A percentile compares a stretch with the other conserved stretches of the same genome.
These are phyloP conservation scores for Flaveria robusta DNA, from an alignment of 129 eudicot species.

Conservation along the genomic window DNA sequence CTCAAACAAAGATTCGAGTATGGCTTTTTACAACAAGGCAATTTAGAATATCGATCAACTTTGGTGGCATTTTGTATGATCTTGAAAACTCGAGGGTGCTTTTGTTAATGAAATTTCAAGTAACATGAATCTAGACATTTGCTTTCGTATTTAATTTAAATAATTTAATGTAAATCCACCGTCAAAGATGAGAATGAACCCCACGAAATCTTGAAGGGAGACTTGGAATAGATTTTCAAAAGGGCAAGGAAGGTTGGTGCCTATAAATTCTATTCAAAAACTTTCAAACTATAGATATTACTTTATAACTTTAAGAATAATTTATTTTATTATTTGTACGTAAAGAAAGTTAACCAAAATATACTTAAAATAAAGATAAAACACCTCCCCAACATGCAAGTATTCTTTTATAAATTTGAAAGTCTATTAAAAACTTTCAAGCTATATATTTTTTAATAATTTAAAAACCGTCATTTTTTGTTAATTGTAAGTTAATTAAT, in stretches of 20 bases:
- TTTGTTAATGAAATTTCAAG: not conserved
- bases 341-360: not conserved
- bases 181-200: not conserved
- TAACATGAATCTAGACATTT: conserved; percentile 13
- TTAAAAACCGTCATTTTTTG: too few relatives aligned
- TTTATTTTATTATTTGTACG: not conserved
- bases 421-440: too few relatives aligned
- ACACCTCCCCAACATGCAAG: too few relatives aligned
- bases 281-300: conserved; percentile 5
- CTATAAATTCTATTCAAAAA: not conserved
- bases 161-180: conserved; percentile 6
- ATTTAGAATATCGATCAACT: not conserved
- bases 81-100: not conserved
- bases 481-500: too few relatives aligned
- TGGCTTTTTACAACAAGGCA: too few relatives aligned
- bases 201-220: conserved; percentile 5
- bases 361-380: not conserved
- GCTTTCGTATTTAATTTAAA: not conserved
- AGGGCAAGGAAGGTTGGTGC: not conserved
- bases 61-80: not conserved
- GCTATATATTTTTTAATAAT: too few relatives aligned
- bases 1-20: too few relatives aligned
- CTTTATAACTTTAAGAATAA: not conserved
- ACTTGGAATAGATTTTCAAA: not conserved
- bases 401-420: too few relatives aligned